These are phyloP conservation scores for Prunus padus DNA, from an alignment of 306 rosid genomes.

Conservation along the genomic window DNA sequence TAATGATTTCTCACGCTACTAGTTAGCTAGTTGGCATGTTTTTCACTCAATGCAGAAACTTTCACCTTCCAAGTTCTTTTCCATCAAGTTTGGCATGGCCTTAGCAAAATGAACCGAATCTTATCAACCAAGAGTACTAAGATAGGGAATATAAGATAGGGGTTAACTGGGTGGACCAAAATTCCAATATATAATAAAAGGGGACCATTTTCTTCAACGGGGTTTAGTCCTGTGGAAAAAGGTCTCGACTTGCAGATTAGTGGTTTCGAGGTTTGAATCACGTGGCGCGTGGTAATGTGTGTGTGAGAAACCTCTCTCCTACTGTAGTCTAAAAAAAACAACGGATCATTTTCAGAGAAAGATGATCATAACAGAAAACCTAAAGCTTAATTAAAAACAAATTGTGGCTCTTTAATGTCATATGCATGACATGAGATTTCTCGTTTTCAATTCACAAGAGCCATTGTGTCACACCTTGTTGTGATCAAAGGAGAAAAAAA, in stretches of 20 bases:
- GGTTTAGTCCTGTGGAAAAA: no score
- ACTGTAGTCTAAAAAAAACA: no score
- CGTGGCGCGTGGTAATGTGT: no score
- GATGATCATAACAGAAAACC: background rate
- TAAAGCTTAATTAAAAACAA: background rate
- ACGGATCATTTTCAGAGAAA: background rate
- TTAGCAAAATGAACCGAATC: background rate
- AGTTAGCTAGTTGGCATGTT: background rate
- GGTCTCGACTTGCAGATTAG: no score
- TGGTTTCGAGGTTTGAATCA: no score
- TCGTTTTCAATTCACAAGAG: constrained; percentile 3
- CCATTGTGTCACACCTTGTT: constrained; percentile 14
- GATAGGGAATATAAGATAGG: no score
- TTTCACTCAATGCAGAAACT: constrained; percentile 5
- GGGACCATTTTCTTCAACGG: background rate
- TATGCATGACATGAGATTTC: constrained; percentile 1
- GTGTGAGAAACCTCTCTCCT: rapidly evolving
- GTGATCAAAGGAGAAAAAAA: background rate
- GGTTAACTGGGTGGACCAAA: constrained; percentile 41
- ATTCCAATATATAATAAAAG: constrained; percentile 32
- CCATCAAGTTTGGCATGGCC: background rate
- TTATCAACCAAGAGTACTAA: background rate
- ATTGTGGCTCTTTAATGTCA: background rate
- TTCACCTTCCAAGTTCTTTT: background rate
- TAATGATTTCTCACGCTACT: background rate